Conservation (phyloP, 108 stramenopile genomes). For the Cyclostephanos invisitatus region DNA sequence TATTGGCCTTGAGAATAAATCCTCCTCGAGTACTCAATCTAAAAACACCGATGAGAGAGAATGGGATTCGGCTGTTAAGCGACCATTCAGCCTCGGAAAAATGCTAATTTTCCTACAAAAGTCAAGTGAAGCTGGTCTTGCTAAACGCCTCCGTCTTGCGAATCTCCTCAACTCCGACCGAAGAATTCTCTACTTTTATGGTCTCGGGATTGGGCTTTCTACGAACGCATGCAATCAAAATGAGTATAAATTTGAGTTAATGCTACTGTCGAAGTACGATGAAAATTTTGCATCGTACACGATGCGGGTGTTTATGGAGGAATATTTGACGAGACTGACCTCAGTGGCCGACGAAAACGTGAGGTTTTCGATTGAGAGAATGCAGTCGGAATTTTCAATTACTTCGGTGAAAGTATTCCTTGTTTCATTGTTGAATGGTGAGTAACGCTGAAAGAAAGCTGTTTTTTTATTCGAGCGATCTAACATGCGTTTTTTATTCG, state of each 20-base stretch:
- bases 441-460: not conserved
- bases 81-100: slow-evolving; percentile 64
- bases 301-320: slow-evolving; percentile 71
- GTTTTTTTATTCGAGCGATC: not conserved
- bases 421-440: slow-evolving; percentile 66
- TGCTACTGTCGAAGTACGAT: slow-evolving; percentile 66
- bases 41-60: slow-evolving; percentile 11
- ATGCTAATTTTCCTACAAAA: slow-evolving; percentile 68
- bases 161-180: slow-evolving; percentile 68
- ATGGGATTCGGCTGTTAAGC: slow-evolving; percentile 83
- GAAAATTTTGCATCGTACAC: slow-evolving; percentile 74
- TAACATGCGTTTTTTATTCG: not conserved
- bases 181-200: slow-evolving; percentile 75
- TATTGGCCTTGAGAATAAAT: slow-evolving; percentile 38
- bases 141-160: slow-evolving; percentile 67
- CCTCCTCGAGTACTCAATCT: not conserved
- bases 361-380: slow-evolving; percentile 26
- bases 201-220: slow-evolving; percentile 67
- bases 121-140: slow-evolving; percentile 69
- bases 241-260: slow-evolving; percentile 75
- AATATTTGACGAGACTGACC: slow-evolving; percentile 40
- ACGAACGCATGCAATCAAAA: slow-evolving; percentile 64
- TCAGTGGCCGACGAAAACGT: slow-evolving; percentile 17
- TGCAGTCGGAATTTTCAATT: slow-evolving; percentile 60
- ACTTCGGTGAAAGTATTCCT: slow-evolving; percentile 70